These are phyloP conservation scores for Penicillium sp. DNA, from an alignment of 2,329 filamentous ascomycete genomes.

Conservation along the genomic window DNA sequence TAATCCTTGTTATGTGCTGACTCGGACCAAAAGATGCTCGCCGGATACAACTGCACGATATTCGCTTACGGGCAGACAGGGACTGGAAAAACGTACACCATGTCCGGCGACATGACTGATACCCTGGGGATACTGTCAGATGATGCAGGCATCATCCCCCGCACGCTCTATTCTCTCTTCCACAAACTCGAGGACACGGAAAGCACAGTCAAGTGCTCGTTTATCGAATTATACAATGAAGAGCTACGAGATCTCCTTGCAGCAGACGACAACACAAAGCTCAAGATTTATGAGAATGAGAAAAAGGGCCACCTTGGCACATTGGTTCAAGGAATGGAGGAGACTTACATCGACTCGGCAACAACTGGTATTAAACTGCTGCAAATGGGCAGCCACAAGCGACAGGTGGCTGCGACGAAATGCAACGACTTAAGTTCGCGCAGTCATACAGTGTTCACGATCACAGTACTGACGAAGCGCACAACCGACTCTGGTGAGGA, in stretches of 20 bases:
- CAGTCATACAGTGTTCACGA: slow-evolving; percentile 96
- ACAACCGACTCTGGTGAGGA: slow-evolving; percentile 83
- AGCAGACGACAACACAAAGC: slow-evolving; percentile 75
- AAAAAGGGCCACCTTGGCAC: slow-evolving; percentile 82
- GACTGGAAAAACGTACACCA: slow-evolving; percentile 98
- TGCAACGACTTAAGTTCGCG: slow-evolving; percentile 97
- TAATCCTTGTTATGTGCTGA: slow-evolving; percentile 11
- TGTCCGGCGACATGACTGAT: slow-evolving; percentile 96
- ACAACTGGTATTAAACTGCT: slow-evolving; percentile 84
- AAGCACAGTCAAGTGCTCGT: slow-evolving; percentile 93
- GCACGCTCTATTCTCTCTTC: slow-evolving; percentile 85
- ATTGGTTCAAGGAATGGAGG: slow-evolving; percentile 96
- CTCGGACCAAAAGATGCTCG: slow-evolving; percentile 68
- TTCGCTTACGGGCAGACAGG: slow-evolving; percentile 98
- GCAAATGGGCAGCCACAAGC: slow-evolving; percentile 84
- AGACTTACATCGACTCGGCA: slow-evolving; percentile 85
- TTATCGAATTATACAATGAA: slow-evolving; percentile 98
- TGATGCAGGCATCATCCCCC: slow-evolving; percentile 90
- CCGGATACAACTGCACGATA: slow-evolving; percentile 96
- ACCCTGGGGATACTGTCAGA: slow-evolving; percentile 83
- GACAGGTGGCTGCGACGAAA: slow-evolving; percentile 99
- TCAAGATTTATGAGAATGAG: slow-evolving; percentile 91
- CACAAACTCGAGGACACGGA: slow-evolving; percentile 80
- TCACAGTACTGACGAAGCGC: slow-evolving; percentile 87
- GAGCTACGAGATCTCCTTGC: slow-evolving; percentile 89